phyloP scores from a whole-genome alignment of 2,329 filamentous ascomycete species.

The Celoporthe dispersa region DNA sequence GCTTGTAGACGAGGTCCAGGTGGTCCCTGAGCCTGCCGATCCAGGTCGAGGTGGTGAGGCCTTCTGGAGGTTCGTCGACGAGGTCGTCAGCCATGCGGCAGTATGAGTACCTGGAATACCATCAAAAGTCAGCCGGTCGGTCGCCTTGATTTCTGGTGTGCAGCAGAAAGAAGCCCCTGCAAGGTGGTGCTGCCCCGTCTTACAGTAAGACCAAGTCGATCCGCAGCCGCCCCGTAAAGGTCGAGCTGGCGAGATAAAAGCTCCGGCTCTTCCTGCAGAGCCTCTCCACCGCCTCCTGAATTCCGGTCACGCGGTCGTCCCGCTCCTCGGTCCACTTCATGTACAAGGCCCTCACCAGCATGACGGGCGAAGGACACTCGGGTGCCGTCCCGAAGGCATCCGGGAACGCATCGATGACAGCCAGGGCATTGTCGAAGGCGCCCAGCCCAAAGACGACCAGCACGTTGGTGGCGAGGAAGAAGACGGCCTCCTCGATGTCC shows the following conservation, averaged over 20 bases:
- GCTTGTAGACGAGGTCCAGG: slow-evolving; percentile 57
- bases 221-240: slow-evolving; percentile 69
- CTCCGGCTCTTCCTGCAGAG: slow-evolving; percentile 70
- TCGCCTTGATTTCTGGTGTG: not conserved
- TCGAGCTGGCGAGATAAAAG: slow-evolving; percentile 73
- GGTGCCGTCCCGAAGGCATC: slow-evolving; percentile 57
- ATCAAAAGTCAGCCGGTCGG: slow-evolving; percentile 24
- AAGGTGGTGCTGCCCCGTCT: slow-evolving; percentile 33
- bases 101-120: slow-evolving; percentile 64
- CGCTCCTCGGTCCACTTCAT: slow-evolving; percentile 56
- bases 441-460: slow-evolving; percentile 72
- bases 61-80: slow-evolving; percentile 64
- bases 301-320: slow-evolving; percentile 57
- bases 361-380: slow-evolving; percentile 50
- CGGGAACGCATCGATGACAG: slow-evolving; percentile 67
- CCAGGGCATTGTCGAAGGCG: slow-evolving; percentile 71
- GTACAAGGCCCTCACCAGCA: slow-evolving; percentile 57
- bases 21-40: slow-evolving; percentile 62
- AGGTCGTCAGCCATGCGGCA: slow-evolving; percentile 76
- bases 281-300: slow-evolving; percentile 62
- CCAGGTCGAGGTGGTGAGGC: slow-evolving; percentile 59
- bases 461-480: slow-evolving; percentile 72
- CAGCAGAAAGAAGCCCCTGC: not conserved
- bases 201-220: slow-evolving; percentile 69
- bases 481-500: slow-evolving; percentile 75